Evolutionary conservation across 2,329 filamentous ascomycete genomes (phyloP), one percentile per base, ranked within the genome.

Genomic region (Onygenales sp.): DNA sequence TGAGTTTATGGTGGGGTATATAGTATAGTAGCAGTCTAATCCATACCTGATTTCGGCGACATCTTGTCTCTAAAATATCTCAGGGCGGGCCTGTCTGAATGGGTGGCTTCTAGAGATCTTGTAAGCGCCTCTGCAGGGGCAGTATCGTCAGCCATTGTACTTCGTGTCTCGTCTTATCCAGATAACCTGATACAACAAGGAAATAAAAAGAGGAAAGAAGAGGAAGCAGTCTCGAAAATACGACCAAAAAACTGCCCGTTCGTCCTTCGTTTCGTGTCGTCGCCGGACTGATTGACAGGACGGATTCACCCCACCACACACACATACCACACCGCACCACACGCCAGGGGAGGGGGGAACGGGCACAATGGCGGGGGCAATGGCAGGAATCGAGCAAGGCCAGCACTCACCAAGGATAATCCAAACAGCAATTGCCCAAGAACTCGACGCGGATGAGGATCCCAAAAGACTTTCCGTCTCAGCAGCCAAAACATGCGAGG

Each of bases 11-110:
- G 21, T 1, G 21, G 21, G 1, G 21, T 1, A 42, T 2, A 40
- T 40, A 21, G 11, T 11, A 17, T 14, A 42, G 3, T 6, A 42
- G 3, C 4, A 42, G 39, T 42, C 21, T 27, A 56, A 45, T 49
- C 51, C 61, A 56, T 67, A 72, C 69, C 69, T 60, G 68, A 69
- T 60, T 71, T 72, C 60, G 69, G 65, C 59, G 66, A 65, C 67
- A 70, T 71, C 34, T 37, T 37, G 11, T 48, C 17, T 13, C 33
- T 14, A 31, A 48, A 48, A 39, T 48, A 48, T 11, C 33, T 48
- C 9, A 54, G 51, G 55, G 53, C 32, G 51, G 21, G 45, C 14
- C 42, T 45, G 33, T 48, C n/a, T 17, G 52, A 7, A 10, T 47
- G 13, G 27, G 47, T 40, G 27, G 49, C 13, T 33, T 52, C 27